Evolutionary conservation across 1,284 basidiomycete species (phyloP), one percentile per base, ranked within the genome.

Genomic region (Ganoderma lucidum): DNA sequence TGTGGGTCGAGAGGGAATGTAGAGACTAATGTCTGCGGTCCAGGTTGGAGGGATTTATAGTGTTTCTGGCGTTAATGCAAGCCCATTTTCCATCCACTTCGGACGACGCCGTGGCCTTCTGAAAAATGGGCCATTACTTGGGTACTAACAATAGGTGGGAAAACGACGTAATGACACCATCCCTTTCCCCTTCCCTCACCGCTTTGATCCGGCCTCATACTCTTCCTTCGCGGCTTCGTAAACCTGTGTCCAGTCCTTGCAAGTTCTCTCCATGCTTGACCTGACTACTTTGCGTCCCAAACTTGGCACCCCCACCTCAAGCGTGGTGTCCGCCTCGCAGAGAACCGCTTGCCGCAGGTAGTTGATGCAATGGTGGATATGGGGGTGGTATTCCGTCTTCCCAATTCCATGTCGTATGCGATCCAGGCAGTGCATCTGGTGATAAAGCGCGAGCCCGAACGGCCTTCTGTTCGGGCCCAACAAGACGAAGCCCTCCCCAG

Each of bases 201-300:
- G 23, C 23, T 23, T 23, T 23, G 23, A 23, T 23, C 23, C 23
- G 23, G 41, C 10, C 41, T 42, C 14, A 14, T 10, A 14, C 14
- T 42, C 41, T 23, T 42, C 41, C 41, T 42, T 42, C 41, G 41
- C 23, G 23, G 23, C 23, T 23, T 14, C 19, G 9, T 48, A 48
- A 15, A 48, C 45, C 45, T 48, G 45, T 9, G 45, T 48, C 45
- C 45, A 48, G 45, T 48, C 45, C 45, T 48, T 48, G n/a, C 45
- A 48, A 4, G 9, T 48, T 9, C 19, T n/a, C n/a, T n/a, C 3
- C n/a, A 8, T 10, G 8, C 4, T n/a, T 8, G 8, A 8, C 10
- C n/a, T n/a, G 6, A 15, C 45, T 10, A 48, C n/a, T 8, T 45
- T 19, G 15, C 44, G 19, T 19, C 44, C 44, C 44, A 45, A n/a